Conservation (phyloP, 202 grass and related monocot genomes). For the Setaria italica region DNA sequence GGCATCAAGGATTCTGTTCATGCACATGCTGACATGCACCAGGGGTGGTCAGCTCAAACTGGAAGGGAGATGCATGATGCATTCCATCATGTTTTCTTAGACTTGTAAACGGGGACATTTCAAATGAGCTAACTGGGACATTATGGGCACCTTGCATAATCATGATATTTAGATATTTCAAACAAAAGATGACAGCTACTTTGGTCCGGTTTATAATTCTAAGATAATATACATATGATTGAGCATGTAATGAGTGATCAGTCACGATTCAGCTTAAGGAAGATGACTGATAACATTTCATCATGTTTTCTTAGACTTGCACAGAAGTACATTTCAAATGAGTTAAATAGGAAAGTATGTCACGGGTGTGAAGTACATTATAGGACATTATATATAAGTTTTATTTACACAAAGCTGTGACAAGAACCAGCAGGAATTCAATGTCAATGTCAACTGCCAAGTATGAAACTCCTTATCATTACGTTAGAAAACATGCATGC, state of each 20-base stretch:
- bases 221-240: not conserved
- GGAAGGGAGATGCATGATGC: not conserved
- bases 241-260: not conserved
- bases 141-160: not conserved
- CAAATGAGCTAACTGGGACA: not conserved
- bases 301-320: not conserved
- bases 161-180: constrained; percentile 14
- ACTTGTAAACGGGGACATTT: not conserved
- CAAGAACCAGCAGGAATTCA: not conserved
- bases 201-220: not conserved
- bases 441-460: not conserved
- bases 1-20: constrained; percentile 22
- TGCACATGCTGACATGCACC: constrained; percentile 14
- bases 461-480: not conserved
- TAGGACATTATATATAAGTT: too few relatives aligned
- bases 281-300: not conserved
- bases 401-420: not conserved
- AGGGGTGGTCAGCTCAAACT: not conserved
- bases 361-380: too few relatives aligned
- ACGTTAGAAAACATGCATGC: not conserved
- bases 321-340: not conserved
- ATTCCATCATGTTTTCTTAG: not conserved
- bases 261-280: not conserved
- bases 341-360: not conserved
- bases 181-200: not conserved